These are phyloP conservation scores for Exutisphaerella laricina DNA, from an alignment of 2,329 filamentous ascomycete species.

Conservation along the genomic window DNA sequence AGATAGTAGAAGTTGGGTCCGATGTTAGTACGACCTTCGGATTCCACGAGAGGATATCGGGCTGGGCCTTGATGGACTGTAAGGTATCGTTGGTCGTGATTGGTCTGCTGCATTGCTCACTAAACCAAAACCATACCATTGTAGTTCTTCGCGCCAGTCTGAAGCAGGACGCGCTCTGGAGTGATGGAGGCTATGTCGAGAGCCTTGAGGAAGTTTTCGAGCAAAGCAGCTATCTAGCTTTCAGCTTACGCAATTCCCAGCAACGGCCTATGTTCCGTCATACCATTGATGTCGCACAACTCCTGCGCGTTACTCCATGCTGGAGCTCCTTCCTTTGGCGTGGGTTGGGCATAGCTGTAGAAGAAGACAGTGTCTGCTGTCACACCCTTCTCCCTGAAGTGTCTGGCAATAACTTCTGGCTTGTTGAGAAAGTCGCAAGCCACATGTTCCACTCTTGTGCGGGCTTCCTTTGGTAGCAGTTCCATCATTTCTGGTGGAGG, in stretches of 20 bases:
- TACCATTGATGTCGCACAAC: constrained; percentile 45
- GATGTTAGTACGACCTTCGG: constrained; percentile 39
- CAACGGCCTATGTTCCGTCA: constrained; percentile 28
- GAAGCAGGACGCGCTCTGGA: constrained; percentile 46
- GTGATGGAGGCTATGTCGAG: constrained; percentile 40
- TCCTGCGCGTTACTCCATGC: constrained; percentile 49
- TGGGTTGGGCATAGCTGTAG: constrained; percentile 49
- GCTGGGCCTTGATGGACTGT: constrained; percentile 43
- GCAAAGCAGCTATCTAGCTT: constrained; percentile 37
- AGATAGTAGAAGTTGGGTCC: constrained; percentile 54
- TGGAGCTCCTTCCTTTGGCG: constrained; percentile 40
- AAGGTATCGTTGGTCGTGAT: constrained; percentile 1
- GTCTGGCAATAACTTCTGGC: constrained; percentile 35
- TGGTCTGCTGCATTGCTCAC: background rate
- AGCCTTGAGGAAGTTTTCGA: constrained; percentile 46
- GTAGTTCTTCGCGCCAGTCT: constrained; percentile 52
- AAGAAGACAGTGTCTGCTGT: constrained; percentile 47
- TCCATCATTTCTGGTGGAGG: constrained; percentile 38
- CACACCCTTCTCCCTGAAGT: constrained; percentile 34
- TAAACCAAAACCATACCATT: constrained; percentile 20
- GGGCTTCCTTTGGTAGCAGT: constrained; percentile 31
- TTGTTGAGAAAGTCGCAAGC: constrained; percentile 35
- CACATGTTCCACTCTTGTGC: constrained; percentile 28
- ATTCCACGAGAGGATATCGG: constrained; percentile 42
- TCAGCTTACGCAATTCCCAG: constrained; percentile 22